Evolutionary conservation across 345 rosid species (phyloP), one percentile per base, ranked within the genome.

Genomic region (Eucalyptus curtisii): DNA sequence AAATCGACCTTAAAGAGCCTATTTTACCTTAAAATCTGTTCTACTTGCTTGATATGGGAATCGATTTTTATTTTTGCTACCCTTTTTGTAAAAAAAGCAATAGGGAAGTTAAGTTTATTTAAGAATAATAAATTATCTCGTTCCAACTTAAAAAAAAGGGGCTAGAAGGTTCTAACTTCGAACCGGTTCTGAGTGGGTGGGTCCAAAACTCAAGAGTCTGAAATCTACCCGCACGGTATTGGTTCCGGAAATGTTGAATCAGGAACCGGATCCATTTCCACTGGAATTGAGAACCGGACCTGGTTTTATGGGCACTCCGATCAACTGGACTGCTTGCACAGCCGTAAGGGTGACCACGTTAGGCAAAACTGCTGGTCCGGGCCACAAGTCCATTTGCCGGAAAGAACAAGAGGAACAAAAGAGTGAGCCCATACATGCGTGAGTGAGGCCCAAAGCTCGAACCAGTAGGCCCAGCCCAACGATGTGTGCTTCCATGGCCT

Each of bases 281-380:
- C 0, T 27, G 2, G 33, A 27, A 59, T 6, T 7, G 8, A 30
- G 2, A 59, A 27, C 0, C 0, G 2, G 16, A 61, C 16, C 7
- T 0, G 1, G 27, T 61, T 61, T 61, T 30, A 61, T 6, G 33
- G 16, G 68, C 8, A 7, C 8, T 61, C 33, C 2, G 8, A 5
- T 61, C 68, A 6, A 61, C 3, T 6, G 68, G 31, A 59, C 14
- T 5, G 31, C 3, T 6, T 6, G 68, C 68, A 59, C 31, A 27
- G 31, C 33, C 16, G 6, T 9, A 2, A 55, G 20, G 37, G 42
- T 33, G 24, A 68, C 42, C 42, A 9, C 42, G 8, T 31, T 15
- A 4, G 20, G 79, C 3, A 22, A 15, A 37, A 20, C 45, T 19
- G 76, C 37, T 7, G 10, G 76, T n/a, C 17, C 15, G 5, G 37